Evolutionary conservation across 257 asterid genomes (phyloP).

Genomic region (Solanum sejunctum): DNA sequence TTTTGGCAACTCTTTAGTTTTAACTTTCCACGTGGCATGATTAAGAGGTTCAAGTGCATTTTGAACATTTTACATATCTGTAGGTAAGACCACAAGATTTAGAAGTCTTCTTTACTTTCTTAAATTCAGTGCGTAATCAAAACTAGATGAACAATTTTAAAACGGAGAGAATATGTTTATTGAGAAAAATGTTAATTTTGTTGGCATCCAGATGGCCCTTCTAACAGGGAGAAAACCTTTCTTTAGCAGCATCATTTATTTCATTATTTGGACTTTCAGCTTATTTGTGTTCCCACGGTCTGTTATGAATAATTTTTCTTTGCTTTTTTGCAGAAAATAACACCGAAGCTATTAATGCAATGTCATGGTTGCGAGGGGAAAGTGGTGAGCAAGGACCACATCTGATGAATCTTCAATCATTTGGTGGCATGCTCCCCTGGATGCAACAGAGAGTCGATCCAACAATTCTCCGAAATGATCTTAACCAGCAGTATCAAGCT

Average conservation of each 20-base stretch:
- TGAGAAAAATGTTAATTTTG: not conserved
- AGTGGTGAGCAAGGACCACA: slow-evolving; percentile 68
- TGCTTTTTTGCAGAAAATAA: slow-evolving; percentile 36
- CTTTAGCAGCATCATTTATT: not conserved
- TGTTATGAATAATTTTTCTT: not conserved
- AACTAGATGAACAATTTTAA: not conserved
- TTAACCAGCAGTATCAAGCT: slow-evolving; percentile 78
- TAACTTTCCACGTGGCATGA: not conserved
- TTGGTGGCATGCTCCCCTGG: slow-evolving; percentile 61
- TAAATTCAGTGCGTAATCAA: not conserved
- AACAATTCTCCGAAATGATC: slow-evolving; percentile 41
- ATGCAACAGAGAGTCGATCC: slow-evolving; percentile 90
- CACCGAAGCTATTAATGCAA: slow-evolving; percentile 54
- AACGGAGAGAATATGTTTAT: not conserved
- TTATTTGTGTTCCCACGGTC: not conserved
- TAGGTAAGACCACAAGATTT: not conserved
- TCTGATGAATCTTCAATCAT: slow-evolving; percentile 54
- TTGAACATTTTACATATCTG: not conserved
- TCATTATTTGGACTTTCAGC: not conserved
- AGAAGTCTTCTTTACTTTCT: not conserved
- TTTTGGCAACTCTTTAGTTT: not conserved
- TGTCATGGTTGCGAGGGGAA: slow-evolving; percentile 85
- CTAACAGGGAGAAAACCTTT: not conserved
- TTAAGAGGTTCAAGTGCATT: not conserved
- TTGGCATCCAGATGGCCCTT: not conserved